Percentiles rank a stretch among this genome's conserved stretches.
Evolutionary conservation across 768 basidiomycete species (phyloP).

Genomic region (Rhodosporidiobolus sp.): DNA sequence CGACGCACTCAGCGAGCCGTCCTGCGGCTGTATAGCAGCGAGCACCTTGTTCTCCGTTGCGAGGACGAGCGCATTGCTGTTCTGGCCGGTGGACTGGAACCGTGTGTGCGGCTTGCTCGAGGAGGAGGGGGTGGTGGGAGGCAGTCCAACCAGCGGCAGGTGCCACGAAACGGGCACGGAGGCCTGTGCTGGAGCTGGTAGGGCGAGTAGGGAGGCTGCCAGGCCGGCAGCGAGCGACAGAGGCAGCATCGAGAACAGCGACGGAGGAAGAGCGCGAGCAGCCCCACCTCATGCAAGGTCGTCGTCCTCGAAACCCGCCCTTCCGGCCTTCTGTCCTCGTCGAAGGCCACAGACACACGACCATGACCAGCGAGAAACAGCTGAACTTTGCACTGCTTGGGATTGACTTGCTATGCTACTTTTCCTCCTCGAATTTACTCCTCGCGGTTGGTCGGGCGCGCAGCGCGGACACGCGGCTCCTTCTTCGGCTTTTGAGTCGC

Average conservation of each 20-base stretch:
- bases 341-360: neutral
- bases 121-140: neutral
- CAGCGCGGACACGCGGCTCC: constrained; percentile 1
- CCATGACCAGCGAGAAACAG: no score
- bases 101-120: neutral
- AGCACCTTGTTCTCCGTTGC: neutral
- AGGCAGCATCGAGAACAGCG: neutral
- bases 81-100: neutral
- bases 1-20: neutral
- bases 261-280: neutral
- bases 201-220: neutral
- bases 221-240: neutral
- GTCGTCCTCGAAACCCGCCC: neutral
- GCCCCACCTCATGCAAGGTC: no score
- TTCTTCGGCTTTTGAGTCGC: constrained; percentile 29
- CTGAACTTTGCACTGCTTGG: no score
- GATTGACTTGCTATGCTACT: neutral
- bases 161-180: neutral
- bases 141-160: neutral
- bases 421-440: neutral
- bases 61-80: neutral
- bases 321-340: neutral
- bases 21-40: neutral
- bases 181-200: neutral
- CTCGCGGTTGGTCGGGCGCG: neutral